phyloP scores from a whole-genome alignment of 345 rosid genomes.

The Tarenaya hassleriana region DNA sequence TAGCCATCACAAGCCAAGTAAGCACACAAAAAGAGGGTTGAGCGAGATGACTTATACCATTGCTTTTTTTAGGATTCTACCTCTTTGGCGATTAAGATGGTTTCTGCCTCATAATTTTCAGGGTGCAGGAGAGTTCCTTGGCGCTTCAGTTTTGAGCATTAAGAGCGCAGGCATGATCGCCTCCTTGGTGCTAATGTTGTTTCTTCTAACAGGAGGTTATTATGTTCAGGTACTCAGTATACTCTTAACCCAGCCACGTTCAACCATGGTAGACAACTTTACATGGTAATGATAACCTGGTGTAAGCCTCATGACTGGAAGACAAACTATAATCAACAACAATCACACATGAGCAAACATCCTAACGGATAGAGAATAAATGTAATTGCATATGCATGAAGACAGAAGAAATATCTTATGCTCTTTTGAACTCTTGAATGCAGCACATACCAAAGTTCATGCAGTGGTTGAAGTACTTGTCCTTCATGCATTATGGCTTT shows the following conservation, averaged over 20 bases:
- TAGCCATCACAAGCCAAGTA: conserved; percentile 91
- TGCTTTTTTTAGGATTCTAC: not conserved
- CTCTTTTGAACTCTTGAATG: conserved; percentile 16
- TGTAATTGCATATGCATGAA: not conserved
- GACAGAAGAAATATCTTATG: conserved; percentile 1
- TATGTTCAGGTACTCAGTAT: conserved; percentile 69
- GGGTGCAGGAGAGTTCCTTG: conserved; percentile 92
- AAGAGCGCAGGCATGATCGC: conserved; percentile 91
- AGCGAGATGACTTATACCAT: too few species aligned
- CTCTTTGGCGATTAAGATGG: not conserved
- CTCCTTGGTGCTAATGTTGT: conserved; percentile 74
- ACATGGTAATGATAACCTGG: too few species aligned
- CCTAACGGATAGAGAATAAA: too few species aligned
- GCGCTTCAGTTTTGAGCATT: conserved; percentile 83
- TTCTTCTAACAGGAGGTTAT: conserved; percentile 96
- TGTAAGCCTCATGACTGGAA: too few species aligned
- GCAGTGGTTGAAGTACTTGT: conserved; percentile 71
- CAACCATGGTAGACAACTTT: not conserved
- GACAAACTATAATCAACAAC: too few species aligned
- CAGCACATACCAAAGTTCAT: conserved; percentile 87
- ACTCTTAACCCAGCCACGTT: not conserved
- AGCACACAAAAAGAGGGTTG: conserved; percentile 16
- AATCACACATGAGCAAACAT: too few species aligned
- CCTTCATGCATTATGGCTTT: conserved; percentile 85
- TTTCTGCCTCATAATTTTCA: conserved; percentile 16